Evolutionary conservation across 2,329 filamentous ascomycete species (phyloP).

Genomic region (Fusarium zealandicum): DNA sequence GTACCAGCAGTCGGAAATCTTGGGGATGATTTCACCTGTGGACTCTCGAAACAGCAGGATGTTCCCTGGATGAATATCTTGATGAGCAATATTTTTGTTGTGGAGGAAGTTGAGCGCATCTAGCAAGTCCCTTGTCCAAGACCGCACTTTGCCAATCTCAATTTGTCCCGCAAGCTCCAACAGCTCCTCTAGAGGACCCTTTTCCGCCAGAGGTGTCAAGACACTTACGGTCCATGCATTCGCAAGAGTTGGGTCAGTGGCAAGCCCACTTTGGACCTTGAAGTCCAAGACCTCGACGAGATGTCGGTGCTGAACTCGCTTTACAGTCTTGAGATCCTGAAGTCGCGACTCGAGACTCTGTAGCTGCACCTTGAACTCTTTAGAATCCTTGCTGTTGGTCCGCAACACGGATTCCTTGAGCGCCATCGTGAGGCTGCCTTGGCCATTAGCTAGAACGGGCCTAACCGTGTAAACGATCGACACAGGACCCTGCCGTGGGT

Average conservation of each 20-base stretch:
- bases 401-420: constrained; percentile 74
- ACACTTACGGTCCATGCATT: constrained; percentile 75
- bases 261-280: constrained; percentile 69
- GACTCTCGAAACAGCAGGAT: constrained; percentile 76
- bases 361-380: constrained; percentile 76
- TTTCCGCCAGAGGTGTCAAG: constrained; percentile 78
- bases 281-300: constrained; percentile 83
- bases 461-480: constrained; percentile 77
- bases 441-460: constrained; percentile 65
- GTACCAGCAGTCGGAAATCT: constrained; percentile 77
- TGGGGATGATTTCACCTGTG: constrained; percentile 74
- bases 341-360: constrained; percentile 79
- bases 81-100: constrained; percentile 82
- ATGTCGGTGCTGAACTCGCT: constrained; percentile 76
- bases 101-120: constrained; percentile 90
- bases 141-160: constrained; percentile 76
- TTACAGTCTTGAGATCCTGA: constrained; percentile 76
- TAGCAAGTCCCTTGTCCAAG: constrained; percentile 91
- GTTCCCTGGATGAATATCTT: constrained; percentile 81
- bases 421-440: constrained; percentile 69
- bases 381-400: constrained; percentile 62
- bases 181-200: constrained; percentile 82
- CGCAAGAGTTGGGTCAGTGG: constrained; percentile 47
- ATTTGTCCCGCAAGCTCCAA: constrained; percentile 80
- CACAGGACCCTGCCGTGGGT: constrained; percentile 69